Evolutionary conservation across 2,329 filamentous ascomycete genomes (phyloP).

Genomic region (Verticillium tricorpus): DNA sequence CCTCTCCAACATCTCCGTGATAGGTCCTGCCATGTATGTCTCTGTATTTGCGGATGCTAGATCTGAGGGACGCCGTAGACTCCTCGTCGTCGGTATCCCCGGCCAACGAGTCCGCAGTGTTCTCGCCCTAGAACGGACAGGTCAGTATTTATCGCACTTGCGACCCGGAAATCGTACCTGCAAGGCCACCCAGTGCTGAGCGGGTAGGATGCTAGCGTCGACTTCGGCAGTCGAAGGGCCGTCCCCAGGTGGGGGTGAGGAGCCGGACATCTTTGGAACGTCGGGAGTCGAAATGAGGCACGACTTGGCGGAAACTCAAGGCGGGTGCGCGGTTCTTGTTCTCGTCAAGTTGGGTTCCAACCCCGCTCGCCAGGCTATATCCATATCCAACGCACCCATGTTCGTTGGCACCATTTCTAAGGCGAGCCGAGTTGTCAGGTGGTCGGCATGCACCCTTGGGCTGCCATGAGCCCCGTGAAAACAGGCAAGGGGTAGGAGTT

Average conservation of each 20-base stretch:
- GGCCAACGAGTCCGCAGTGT: not conserved
- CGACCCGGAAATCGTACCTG: not conserved
- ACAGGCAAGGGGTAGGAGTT: too few species aligned
- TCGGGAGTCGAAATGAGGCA: too few species aligned
- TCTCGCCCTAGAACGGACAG: not conserved
- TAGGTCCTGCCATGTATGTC: conserved; percentile 34
- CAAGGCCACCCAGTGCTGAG: not conserved
- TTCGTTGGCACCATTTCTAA: too few species aligned
- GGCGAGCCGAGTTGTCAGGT: too few species aligned
- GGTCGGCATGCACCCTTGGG: too few species aligned
- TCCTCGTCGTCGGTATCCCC: conserved; percentile 1
- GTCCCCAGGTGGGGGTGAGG: not conserved
- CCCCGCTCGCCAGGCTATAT: too few species aligned
- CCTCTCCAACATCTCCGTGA: conserved; percentile 20
- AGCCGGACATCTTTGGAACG: too few species aligned
- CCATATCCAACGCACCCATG: too few species aligned
- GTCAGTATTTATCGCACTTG: not conserved
- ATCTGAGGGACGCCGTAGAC: conserved; percentile 25
- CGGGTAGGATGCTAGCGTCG: not conserved
- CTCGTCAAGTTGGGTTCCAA: too few species aligned
- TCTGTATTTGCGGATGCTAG: conserved; percentile 30
- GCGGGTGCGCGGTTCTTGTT: too few species aligned
- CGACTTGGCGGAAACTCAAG: too few species aligned
- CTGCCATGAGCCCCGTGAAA: too few species aligned
- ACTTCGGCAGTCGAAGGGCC: not conserved